Evolutionary conservation across 768 basidiomycete genomes (phyloP).

Genomic region (Rickenella mellea): DNA sequence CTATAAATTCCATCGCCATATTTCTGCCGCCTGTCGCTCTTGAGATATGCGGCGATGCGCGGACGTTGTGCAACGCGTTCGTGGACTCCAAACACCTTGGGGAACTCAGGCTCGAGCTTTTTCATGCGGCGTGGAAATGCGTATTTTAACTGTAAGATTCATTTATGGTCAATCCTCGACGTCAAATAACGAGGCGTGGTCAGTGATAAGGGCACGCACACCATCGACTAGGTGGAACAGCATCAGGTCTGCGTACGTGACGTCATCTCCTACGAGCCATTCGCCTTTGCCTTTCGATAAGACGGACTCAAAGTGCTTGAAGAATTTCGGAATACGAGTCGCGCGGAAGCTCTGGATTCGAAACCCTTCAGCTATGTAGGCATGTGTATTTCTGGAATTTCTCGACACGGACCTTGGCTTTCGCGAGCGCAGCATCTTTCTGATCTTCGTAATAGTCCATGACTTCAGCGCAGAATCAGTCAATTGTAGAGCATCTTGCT

Average conservation of each 20-base stretch:
- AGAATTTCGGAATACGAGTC: slow-evolving; percentile 29
- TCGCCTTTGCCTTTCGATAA: slow-evolving; percentile 13
- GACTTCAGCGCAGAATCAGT: neutral
- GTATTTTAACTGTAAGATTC: neutral
- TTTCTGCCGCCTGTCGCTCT: slow-evolving; percentile 19
- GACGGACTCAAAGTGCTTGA: slow-evolving; percentile 26
- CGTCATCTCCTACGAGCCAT: slow-evolving; percentile 19
- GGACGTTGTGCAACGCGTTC: slow-evolving; percentile 22
- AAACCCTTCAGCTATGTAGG: no score
- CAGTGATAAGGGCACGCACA: neutral
- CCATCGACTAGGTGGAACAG: slow-evolving; percentile 28
- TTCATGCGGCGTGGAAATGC: slow-evolving; percentile 4
- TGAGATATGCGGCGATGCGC: slow-evolving; percentile 24
- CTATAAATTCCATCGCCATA: slow-evolving; percentile 26
- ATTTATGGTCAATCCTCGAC: slow-evolving; percentile 16
- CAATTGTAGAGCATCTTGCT: no score
- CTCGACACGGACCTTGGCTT: no score
- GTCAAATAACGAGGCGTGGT: slow-evolving; percentile 18
- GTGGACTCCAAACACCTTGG: slow-evolving; percentile 21
- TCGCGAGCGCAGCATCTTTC: slow-evolving; percentile 23
- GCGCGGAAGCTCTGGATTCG: slow-evolving; percentile 27
- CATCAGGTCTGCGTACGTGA: slow-evolving; percentile 32
- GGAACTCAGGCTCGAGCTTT: slow-evolving; percentile 13
- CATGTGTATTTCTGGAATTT: no score
- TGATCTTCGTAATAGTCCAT: slow-evolving; percentile 31